Evolutionary conservation across 805 yeast species (phyloP).

Genomic region (Zygosaccharomyces lentus): DNA sequence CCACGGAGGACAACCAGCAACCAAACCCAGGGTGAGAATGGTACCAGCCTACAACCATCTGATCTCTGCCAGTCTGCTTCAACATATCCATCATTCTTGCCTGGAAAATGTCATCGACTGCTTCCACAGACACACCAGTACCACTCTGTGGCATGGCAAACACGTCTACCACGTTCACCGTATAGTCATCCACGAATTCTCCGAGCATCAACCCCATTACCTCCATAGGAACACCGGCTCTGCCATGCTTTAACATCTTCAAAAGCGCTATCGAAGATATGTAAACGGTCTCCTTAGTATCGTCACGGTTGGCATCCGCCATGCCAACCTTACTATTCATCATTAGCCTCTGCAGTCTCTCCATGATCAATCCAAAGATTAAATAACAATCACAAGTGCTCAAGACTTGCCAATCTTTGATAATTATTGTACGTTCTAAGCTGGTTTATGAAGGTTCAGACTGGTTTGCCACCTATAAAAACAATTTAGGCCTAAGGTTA

Average conservation of each 20-base stretch:
- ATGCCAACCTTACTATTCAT: constrained; percentile 40
- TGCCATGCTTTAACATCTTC: constrained; percentile 96
- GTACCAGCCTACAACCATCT: constrained; percentile 99
- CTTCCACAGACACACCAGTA: constrained; percentile 98
- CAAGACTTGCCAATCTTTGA: background rate
- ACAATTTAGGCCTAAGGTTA: background rate
- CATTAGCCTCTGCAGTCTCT: constrained; percentile 41
- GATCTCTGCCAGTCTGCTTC: constrained; percentile 97
- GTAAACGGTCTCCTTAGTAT: constrained; percentile 93
- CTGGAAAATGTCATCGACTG: constrained; percentile 98
- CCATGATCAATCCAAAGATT: constrained; percentile 27
- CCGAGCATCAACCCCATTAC: constrained; percentile 99
- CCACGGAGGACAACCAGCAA: constrained; percentile 98
- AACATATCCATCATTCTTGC: constrained; percentile 99
- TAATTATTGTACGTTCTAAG: too few species aligned
- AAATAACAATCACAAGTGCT: background rate
- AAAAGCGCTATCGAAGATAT: constrained; percentile 91
- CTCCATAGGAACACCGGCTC: constrained; percentile 86
- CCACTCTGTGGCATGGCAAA: constrained; percentile 99
- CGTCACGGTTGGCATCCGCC: constrained; percentile 78
- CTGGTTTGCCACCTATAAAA: background rate
- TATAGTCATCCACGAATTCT: constrained; percentile 94
- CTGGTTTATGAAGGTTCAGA: background rate
- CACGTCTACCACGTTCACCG: constrained; percentile 95
- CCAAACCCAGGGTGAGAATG: constrained; percentile 99